Percentiles rank a stretch among this genome's conserved stretches.
Evolutionary conservation across 1,284 basidiomycete species (phyloP).

Genomic region (Anthracocystis panici-leucophaei): DNA sequence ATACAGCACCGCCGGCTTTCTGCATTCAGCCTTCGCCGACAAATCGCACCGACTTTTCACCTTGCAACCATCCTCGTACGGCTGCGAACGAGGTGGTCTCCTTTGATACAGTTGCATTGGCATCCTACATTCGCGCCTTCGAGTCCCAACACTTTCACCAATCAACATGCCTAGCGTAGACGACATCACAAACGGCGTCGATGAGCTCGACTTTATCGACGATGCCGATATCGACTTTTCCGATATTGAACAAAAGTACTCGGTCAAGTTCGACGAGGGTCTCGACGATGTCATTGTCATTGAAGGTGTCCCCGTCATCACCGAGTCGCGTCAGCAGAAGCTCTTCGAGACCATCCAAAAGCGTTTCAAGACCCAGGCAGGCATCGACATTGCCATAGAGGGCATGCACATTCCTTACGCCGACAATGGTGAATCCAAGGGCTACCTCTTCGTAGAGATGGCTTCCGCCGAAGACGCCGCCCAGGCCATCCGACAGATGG

Average conservation of each 20-base stretch:
- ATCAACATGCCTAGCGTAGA: slow-evolving; percentile 46
- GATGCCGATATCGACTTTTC: slow-evolving; percentile 86
- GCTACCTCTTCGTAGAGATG: slow-evolving; percentile 89
- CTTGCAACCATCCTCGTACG: slow-evolving; percentile 9
- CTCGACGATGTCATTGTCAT: slow-evolving; percentile 71
- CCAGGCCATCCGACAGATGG: slow-evolving; percentile 81
- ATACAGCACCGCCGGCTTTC: slow-evolving; percentile 14
- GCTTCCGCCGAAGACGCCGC: slow-evolving; percentile 83
- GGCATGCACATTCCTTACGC: slow-evolving; percentile 71
- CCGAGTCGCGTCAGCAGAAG: slow-evolving; percentile 68
- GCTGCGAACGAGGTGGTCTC: slow-evolving; percentile 15
- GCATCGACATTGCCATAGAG: slow-evolving; percentile 65
- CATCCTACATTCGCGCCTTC: slow-evolving; percentile 1
- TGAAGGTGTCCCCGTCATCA: slow-evolving; percentile 71
- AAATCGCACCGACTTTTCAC: neutral
- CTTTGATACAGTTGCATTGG: neutral
- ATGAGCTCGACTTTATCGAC: slow-evolving; percentile 50
- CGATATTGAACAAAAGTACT: slow-evolving; percentile 91
- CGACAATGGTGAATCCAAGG: slow-evolving; percentile 69
- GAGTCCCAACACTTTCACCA: neutral
- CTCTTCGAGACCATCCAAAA: slow-evolving; percentile 70
- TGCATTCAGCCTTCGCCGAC: slow-evolving; percentile 29
- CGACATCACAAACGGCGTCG: slow-evolving; percentile 57
- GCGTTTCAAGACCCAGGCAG: slow-evolving; percentile 69
- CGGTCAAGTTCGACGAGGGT: slow-evolving; percentile 68